Evolutionary conservation across 805 yeast species (phyloP), one percentile per base, ranked within the genome.

Genomic region (Candida ficus): DNA sequence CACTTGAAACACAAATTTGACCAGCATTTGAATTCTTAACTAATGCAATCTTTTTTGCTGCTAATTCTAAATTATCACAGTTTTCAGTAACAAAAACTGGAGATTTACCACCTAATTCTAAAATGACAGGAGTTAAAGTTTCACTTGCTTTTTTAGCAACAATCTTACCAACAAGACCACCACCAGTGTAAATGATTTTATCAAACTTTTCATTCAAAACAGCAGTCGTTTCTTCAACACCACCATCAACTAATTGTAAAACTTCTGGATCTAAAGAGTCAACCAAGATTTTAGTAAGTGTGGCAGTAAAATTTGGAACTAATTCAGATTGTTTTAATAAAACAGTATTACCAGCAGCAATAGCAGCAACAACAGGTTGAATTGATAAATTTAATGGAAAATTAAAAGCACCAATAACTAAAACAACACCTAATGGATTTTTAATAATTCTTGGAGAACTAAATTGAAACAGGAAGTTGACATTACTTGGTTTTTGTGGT

Each of bases 81-180:
- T 66, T 68, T 35, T 66, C 71, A 38, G 88, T 72, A 10, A 90
- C 66, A 51, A 89, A 73, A 2, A 76, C 84, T 0, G 98, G 98
- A 7, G 91, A 82, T 61, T 91, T 91, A 5, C 98, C 98, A 39
- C 98, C 97, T 33, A 90, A 68, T 63, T 90, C 98, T 46, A 90
- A 70, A 8, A 84, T 63, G 10, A 74, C 73, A 1, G 97, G 97
- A 1, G 95, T 87, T 49, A 90, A 68, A 17, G 76, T 73, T 62
- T 85, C 78, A n/a, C 91, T 93, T 1, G 97, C 96, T 33, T 84
- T 83, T 44, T 69, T 65, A 20, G 91, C 82, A 26, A 91, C 77
- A 38, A 86, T 76, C 27, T 73, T 76, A 17, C 96, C 98, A 21
- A 89, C 95, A 18, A 58, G 57, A 18, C 75, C 71, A 29, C 84